These are phyloP conservation scores for Dactylis glomerata DNA, from an alignment of 176 grass and related monocot species.

Conservation along the genomic window DNA sequence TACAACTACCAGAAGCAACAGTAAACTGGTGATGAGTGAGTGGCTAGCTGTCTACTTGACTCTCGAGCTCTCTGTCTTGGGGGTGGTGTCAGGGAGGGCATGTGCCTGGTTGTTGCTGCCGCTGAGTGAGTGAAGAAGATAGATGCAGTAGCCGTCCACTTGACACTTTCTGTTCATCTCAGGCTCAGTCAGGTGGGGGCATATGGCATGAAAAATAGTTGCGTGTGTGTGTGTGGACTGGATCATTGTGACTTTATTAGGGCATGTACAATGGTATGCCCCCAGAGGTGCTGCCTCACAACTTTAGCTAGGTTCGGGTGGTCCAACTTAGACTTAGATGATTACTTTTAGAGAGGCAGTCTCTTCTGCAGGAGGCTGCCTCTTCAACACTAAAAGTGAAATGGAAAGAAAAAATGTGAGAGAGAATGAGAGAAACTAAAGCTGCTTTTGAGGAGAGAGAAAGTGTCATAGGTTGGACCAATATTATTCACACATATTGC, in stretches of 20 bases:
- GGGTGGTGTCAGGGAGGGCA: conserved; percentile 15
- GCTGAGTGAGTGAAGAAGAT: background rate
- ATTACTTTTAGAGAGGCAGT: too few species aligned
- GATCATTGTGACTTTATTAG: conserved; percentile 24
- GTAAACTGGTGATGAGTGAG: background rate
- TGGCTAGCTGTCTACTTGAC: background rate
- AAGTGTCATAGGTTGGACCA: too few species aligned
- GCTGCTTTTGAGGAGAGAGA: too few species aligned
- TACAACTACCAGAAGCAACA: background rate
- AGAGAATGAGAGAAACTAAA: too few species aligned
- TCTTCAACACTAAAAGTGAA: too few species aligned
- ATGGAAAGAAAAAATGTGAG: too few species aligned
- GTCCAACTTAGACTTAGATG: too few species aligned
- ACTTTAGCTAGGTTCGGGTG: too few species aligned
- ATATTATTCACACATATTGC: too few species aligned
- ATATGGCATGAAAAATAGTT: background rate
- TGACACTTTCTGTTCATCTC: background rate
- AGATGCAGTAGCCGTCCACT: conserved; percentile 27
- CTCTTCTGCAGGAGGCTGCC: too few species aligned
- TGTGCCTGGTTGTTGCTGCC: conserved; percentile 23
- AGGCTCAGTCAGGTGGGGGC: conserved; percentile 12
- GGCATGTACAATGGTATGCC: too few species aligned
- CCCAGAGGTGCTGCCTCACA: too few species aligned
- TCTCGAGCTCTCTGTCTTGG: background rate
- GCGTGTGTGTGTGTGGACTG: background rate